phyloP scores from a whole-genome alignment of 1,139 yeast species.

The Candida labiduridarum region DNA sequence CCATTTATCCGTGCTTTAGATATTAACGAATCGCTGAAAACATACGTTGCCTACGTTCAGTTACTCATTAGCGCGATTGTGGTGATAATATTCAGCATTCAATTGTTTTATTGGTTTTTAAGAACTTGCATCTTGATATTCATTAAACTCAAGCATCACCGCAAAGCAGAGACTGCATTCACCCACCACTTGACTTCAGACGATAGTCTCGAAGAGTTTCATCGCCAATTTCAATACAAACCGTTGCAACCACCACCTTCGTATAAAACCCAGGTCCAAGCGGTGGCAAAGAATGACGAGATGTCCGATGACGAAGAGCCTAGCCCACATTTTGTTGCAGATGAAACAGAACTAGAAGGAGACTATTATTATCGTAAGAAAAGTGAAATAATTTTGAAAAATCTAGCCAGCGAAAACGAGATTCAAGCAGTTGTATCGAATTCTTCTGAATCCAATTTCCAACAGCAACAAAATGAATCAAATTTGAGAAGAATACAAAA shows the following conservation, averaged over 20 bases:
- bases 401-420: constrained; percentile 1
- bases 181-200: background rate
- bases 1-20: constrained; percentile 39
- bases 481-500: constrained; percentile 26
- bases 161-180: constrained; percentile 5
- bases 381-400: constrained; percentile 15
- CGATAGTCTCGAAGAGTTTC: constrained; percentile 26
- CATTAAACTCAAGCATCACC: constrained; percentile 12
- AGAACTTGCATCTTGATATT: constrained; percentile 30
- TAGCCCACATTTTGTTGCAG: background rate
- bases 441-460: constrained; percentile 19
- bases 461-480: constrained; percentile 24
- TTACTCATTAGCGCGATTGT: constrained; percentile 41
- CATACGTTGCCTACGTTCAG: constrained; percentile 45
- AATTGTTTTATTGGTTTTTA: constrained; percentile 33
- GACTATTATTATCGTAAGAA: constrained; percentile 17
- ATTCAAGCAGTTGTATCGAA: background rate
- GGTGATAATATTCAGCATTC: constrained; percentile 37
- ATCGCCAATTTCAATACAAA: constrained; percentile 35
- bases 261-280: background rate
- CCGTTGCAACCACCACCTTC: constrained; percentile 19
- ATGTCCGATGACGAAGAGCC: background rate
- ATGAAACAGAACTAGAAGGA: constrained; percentile 11
- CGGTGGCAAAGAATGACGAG: background rate
- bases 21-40: constrained; percentile 35